Percentiles rank a stretch among this genome's conserved stretches.
phyloP scores from a whole-genome alignment of 352 stramenopile genomes.

The Pseudoperonospora humuli region DNA sequence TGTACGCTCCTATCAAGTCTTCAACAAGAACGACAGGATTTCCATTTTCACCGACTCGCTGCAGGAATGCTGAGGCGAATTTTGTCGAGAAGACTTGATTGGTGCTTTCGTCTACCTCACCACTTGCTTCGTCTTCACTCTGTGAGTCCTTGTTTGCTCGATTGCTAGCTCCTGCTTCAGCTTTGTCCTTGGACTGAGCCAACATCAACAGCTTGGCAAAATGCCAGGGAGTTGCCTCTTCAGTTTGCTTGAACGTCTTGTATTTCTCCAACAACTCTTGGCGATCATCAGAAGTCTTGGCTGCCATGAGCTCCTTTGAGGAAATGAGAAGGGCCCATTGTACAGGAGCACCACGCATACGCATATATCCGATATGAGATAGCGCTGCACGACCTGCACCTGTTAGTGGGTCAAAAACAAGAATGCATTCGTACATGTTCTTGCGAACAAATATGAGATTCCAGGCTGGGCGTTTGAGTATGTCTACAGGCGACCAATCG shows the following conservation, averaged over 20 bases:
- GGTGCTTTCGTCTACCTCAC: conserved; percentile 6
- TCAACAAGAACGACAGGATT: conserved; percentile 34
- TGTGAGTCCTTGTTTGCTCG: conserved; percentile 9
- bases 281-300: conserved; percentile 33
- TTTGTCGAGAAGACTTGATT: conserved; percentile 16
- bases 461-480: conserved; percentile 50
- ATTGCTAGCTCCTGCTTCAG: conserved; percentile 7
- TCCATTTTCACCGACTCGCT: conserved; percentile 40
- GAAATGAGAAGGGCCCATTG: conserved; percentile 72
- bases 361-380: conserved; percentile 59
- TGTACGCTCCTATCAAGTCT: conserved; percentile 56
- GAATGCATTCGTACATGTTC: conserved; percentile 83
- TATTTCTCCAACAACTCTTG: conserved; percentile 32
- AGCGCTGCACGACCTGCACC: conserved; percentile 39
- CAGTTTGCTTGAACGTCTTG: conserved; percentile 28
- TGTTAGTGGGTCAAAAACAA: conserved; percentile 61
- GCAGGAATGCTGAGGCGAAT: conserved; percentile 45
- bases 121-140: conserved; percentile 5
- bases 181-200: conserved; percentile 44
- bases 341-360: conserved; percentile 59
- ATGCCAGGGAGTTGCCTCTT: conserved; percentile 61
- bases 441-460: conserved; percentile 80
- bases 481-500: conserved; percentile 38
- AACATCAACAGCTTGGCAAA: conserved; percentile 76
- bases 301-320: conserved; percentile 56